Percentiles rank a stretch among this genome's conserved stretches.
Conservation (phyloP, 2,329 filamentous ascomycete species). For the Cercospora sp. region DNA sequence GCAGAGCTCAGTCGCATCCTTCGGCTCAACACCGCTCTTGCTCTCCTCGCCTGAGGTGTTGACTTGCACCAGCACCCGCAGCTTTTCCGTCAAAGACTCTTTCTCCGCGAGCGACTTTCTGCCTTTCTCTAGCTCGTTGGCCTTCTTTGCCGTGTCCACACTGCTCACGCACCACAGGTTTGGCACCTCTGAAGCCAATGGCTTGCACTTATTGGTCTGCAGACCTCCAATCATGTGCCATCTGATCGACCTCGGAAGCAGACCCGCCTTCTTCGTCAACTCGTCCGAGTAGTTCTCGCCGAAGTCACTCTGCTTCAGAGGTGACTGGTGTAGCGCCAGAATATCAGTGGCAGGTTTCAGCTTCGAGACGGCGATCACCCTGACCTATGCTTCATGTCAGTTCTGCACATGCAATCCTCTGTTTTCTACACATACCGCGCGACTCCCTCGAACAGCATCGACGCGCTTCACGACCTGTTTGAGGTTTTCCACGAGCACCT, state of each 20-base stretch:
- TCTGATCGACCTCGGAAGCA: conserved; percentile 73
- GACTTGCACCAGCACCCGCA: conserved; percentile 85
- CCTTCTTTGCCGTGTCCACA: conserved; percentile 86
- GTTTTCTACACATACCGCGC: conserved; percentile 20
- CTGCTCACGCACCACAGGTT: conserved; percentile 92
- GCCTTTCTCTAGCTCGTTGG: conserved; percentile 73
- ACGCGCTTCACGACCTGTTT: conserved; percentile 45
- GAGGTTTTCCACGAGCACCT: conserved; percentile 49
- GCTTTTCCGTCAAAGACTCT: conserved; percentile 39
- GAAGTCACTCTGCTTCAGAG: conserved; percentile 64
- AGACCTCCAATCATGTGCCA: conserved; percentile 98
- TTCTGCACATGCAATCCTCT: conserved; percentile 1
- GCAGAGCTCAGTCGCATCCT: conserved; percentile 63
- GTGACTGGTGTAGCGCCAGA: conserved; percentile 69
- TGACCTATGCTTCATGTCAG: conserved; percentile 56
- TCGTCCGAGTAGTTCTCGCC: conserved; percentile 91
- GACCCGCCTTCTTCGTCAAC: conserved; percentile 76
- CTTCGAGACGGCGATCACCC: conserved; percentile 93
- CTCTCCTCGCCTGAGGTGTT: conserved; percentile 87
- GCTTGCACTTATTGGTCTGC: conserved; percentile 91
- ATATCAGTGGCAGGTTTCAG: conserved; percentile 92
- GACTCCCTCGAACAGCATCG: conserved; percentile 35
- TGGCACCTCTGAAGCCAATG: conserved; percentile 75
- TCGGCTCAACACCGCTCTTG: conserved; percentile 80
- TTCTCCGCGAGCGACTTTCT: conserved; percentile 60